Percentiles rank a stretch among this genome's conserved stretches.
phyloP scores from a whole-genome alignment of 2,329 filamentous ascomycete species.

The Fusarium metavorans region DNA sequence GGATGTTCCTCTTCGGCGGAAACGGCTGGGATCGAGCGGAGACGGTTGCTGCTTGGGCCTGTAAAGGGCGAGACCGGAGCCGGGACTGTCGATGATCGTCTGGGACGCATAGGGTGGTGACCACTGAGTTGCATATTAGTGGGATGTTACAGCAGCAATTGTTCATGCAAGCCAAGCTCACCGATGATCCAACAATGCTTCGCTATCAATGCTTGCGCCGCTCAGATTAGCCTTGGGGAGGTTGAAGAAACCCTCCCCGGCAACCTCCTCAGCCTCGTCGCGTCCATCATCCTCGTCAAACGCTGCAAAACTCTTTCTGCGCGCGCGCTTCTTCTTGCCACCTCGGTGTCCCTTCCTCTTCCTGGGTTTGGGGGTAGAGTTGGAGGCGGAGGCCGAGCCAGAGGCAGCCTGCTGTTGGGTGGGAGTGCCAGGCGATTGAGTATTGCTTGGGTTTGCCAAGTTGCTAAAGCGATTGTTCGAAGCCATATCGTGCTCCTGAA shows the following conservation, averaged over 20 bases:
- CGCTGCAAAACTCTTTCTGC: slow-evolving; percentile 84
- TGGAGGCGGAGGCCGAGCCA: slow-evolving; percentile 27
- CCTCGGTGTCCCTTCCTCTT: slow-evolving; percentile 79
- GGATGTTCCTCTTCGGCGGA: slow-evolving; percentile 62
- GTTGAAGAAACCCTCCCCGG: slow-evolving; percentile 61
- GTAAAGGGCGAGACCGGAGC: slow-evolving; percentile 50
- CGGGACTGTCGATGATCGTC: slow-evolving; percentile 67
- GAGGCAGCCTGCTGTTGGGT: slow-evolving; percentile 27
- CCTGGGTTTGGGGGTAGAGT: slow-evolving; percentile 54
- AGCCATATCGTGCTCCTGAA: slow-evolving; percentile 41
- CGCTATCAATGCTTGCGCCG: slow-evolving; percentile 89
- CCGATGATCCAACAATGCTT: slow-evolving; percentile 89
- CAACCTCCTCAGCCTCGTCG: slow-evolving; percentile 50
- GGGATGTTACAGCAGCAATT: not conserved
- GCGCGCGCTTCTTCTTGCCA: slow-evolving; percentile 80
- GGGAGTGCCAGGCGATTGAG: slow-evolving; percentile 12
- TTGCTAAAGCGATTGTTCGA: slow-evolving; percentile 49
- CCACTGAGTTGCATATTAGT: slow-evolving; percentile 54
- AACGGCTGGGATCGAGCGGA: slow-evolving; percentile 52
- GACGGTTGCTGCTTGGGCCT: slow-evolving; percentile 47
- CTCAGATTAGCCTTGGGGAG: slow-evolving; percentile 72
- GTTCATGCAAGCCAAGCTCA: slow-evolving; percentile 50
- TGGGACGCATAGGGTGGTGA: slow-evolving; percentile 72
- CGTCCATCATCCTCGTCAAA: slow-evolving; percentile 66
- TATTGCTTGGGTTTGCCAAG: slow-evolving; percentile 34